Conservation (phyloP, 2,329 filamentous ascomycete species). For the Calonectria ilicicola region DNA sequence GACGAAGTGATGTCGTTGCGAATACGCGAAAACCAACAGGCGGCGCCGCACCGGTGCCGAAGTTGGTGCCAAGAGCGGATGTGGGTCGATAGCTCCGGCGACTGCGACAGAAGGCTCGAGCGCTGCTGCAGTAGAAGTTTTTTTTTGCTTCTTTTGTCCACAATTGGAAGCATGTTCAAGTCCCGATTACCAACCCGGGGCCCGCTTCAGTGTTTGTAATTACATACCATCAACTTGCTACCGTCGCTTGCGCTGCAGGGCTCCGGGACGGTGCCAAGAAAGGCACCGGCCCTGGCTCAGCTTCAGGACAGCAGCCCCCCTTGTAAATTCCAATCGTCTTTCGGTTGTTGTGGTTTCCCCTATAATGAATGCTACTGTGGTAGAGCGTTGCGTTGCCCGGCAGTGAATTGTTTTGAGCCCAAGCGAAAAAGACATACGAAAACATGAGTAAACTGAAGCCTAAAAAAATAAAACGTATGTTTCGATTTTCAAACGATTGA, state of each 20-base stretch:
- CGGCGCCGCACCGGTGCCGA: constrained; percentile 6
- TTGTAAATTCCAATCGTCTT: constrained; percentile 4
- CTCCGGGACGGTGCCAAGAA: background rate
- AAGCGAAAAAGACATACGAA: background rate
- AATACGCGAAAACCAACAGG: background rate
- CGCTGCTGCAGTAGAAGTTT: background rate
- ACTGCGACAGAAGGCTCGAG: constrained; percentile 4
- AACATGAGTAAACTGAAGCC: background rate
- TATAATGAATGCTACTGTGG: background rate
- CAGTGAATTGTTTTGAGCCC: background rate
- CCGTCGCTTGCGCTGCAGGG: too few relatives aligned
- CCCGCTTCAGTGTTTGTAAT: background rate
- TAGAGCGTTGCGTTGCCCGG: background rate
- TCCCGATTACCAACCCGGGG: constrained; percentile 1
- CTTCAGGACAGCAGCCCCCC: background rate
- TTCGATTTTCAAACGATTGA: background rate
- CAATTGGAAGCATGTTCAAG: background rate
- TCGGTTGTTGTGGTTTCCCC: background rate
- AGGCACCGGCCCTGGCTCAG: background rate
- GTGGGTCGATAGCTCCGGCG: background rate
- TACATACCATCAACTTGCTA: too few relatives aligned
- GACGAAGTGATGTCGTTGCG: background rate
- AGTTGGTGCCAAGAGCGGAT: constrained; percentile 3
- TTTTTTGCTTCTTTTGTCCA: background rate
- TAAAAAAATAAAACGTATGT: background rate